A percentile compares a stretch with the other conserved stretches of the same genome.
Evolutionary conservation across 306 rosid species (phyloP).

Genomic region (Ormosia emarginata): DNA sequence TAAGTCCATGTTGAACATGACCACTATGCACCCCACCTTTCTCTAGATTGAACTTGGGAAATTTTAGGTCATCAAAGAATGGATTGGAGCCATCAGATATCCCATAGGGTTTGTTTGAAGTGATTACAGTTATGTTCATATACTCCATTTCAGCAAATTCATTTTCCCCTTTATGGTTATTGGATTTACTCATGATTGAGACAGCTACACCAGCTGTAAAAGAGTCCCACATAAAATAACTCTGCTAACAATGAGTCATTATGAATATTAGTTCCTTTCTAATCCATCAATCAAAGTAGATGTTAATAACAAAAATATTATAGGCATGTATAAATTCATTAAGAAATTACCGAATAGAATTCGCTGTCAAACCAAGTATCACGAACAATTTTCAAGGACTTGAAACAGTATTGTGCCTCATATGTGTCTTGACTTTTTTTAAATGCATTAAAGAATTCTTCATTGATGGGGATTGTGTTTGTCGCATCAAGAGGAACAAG

Average conservation of each 20-base stretch:
- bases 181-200: slow-evolving; percentile 70
- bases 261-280: slow-evolving; percentile 13
- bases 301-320: neutral
- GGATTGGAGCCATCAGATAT: slow-evolving; percentile 84
- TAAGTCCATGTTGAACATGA: slow-evolving; percentile 74
- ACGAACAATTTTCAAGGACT: slow-evolving; percentile 77
- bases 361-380: slow-evolving; percentile 70
- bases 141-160: slow-evolving; percentile 85
- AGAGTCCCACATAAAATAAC: slow-evolving; percentile 94
- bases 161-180: slow-evolving; percentile 51
- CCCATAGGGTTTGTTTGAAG: slow-evolving; percentile 90
- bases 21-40: slow-evolving; percentile 89
- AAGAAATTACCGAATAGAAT: slow-evolving; percentile 59
- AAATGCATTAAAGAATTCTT: slow-evolving; percentile 60
- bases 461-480: slow-evolving; percentile 69
- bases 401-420: slow-evolving; percentile 78
- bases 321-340: neutral
- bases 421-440: slow-evolving; percentile 58
- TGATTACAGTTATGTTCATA: slow-evolving; percentile 79
- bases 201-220: slow-evolving; percentile 75
- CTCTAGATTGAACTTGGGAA: slow-evolving; percentile 58
- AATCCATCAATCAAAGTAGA: slow-evolving; percentile 3
- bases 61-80: slow-evolving; percentile 47
- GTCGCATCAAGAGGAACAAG: slow-evolving; percentile 95
- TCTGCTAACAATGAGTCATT: slow-evolving; percentile 40